Percentiles rank a stretch among this genome's conserved stretches.
These are phyloP conservation scores for Takakia lepidozioides DNA, from an alignment of 225 moss, liverwort and hornwort species.

Conservation along the genomic window DNA sequence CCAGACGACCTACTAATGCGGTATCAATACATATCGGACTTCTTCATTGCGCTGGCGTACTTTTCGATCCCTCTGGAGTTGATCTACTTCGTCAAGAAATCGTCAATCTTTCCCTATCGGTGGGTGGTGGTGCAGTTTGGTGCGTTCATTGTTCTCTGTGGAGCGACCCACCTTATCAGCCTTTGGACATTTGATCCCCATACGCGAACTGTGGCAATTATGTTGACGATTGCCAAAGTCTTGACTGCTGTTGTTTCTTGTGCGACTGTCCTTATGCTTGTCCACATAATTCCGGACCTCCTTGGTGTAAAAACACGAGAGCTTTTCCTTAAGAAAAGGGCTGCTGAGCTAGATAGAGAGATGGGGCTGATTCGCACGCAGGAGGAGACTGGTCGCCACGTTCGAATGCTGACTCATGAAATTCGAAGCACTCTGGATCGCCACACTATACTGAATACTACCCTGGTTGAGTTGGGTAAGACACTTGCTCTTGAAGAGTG, in stretches of 20 bases:
- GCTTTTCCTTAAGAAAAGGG: constrained; percentile 4
- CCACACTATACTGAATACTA: constrained; percentile 3
- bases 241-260: constrained; percentile 5
- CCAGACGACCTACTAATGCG: constrained; percentile 6
- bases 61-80: constrained; percentile 9
- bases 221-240: constrained; percentile 4
- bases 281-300: constrained; percentile 7
- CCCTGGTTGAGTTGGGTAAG: constrained; percentile 6
- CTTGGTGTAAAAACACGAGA: constrained; percentile 6
- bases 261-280: constrained; percentile 6
- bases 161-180: constrained; percentile 4
- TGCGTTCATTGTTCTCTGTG: constrained; percentile 5
- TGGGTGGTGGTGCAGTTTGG: constrained; percentile 10
- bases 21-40: constrained; percentile 6
- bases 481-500: constrained; percentile 7
- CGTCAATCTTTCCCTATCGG: constrained; percentile 3
- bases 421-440: not conserved
- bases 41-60: constrained; percentile 8
- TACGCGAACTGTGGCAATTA: constrained; percentile 1
- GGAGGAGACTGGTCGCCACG: not conserved
- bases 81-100: constrained; percentile 9
- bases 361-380: constrained; percentile 8
- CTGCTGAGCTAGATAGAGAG: constrained; percentile 5
- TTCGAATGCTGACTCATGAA: constrained; percentile 3
- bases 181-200: constrained; percentile 2